Evolutionary conservation across 805 yeast genomes (phyloP).

Genomic region (Kluyveromyces dobzhanskii): DNA sequence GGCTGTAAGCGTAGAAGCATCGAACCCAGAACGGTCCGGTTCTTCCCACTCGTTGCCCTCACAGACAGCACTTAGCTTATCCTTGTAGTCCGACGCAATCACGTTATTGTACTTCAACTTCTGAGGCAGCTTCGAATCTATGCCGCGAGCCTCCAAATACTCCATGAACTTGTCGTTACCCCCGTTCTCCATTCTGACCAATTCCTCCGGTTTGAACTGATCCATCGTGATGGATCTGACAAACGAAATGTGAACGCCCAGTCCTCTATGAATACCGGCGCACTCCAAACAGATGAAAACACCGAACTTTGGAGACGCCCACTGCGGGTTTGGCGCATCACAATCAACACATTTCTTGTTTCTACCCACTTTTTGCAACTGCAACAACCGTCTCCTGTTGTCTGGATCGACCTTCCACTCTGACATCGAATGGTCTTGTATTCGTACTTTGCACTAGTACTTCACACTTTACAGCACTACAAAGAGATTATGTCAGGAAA

Average conservation of each 20-base stretch:
- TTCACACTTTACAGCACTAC: too few relatives aligned
- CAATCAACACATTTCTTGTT: conserved; percentile 93
- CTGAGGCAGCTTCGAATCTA: conserved; percentile 56
- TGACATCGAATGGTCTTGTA: conserved; percentile 27
- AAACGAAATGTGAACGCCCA: conserved; percentile 95
- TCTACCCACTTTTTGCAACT: conserved; percentile 71
- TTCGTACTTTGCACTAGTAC: too few relatives aligned
- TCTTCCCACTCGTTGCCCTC: conserved; percentile 66
- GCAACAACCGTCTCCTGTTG: conserved; percentile 68
- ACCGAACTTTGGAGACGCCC: conserved; percentile 99
- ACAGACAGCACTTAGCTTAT: conserved; percentile 61
- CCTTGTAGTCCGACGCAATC: conserved; percentile 92
- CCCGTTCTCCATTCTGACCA: conserved; percentile 85
- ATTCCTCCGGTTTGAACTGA: conserved; percentile 91
- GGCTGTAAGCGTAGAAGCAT: conserved; percentile 16
- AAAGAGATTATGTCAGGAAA: too few relatives aligned
- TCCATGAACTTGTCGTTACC: conserved; percentile 73
- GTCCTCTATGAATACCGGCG: conserved; percentile 92
- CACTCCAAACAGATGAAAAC: conserved; percentile 95
- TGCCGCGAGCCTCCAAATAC: conserved; percentile 65
- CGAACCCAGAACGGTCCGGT: conserved; percentile 46
- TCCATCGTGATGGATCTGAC: conserved; percentile 98
- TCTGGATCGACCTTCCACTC: conserved; percentile 93
- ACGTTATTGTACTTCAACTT: conserved; percentile 75
- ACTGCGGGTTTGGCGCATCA: conserved; percentile 92